A percentile compares a stretch with the other conserved stretches of the same genome.
Conservation (phyloP, 2,329 filamentous ascomycete species). For the Thelonectria rubi region DNA sequence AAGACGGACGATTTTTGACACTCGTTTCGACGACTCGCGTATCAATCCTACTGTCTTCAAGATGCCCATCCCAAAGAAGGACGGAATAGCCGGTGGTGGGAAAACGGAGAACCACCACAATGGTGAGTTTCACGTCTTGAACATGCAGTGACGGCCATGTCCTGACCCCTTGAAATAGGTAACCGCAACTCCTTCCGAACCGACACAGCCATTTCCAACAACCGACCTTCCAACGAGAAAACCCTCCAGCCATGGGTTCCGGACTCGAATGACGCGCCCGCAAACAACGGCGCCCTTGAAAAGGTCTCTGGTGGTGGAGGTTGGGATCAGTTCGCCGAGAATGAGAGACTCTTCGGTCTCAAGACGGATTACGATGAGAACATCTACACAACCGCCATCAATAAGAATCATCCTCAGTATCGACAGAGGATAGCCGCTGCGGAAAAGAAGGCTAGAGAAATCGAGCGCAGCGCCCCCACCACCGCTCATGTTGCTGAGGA, state of each 20-base stretch:
- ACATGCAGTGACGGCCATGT: constrained; percentile 3
- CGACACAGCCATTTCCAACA: constrained; percentile 86
- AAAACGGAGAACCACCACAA: constrained; percentile 49
- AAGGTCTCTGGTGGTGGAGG: constrained; percentile 56
- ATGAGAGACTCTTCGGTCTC: constrained; percentile 86
- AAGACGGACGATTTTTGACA: constrained; percentile 28
- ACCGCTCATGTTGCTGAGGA: constrained; percentile 93
- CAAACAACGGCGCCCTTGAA: constrained; percentile 79
- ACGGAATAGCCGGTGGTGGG: constrained; percentile 46
- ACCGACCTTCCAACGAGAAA: constrained; percentile 74
- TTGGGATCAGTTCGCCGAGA: constrained; percentile 96
- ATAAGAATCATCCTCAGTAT: constrained; percentile 85
- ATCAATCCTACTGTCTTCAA: constrained; percentile 37
- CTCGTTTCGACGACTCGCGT: constrained; percentile 38
- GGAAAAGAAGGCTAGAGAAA: constrained; percentile 87
- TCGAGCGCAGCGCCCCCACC: constrained; percentile 76
- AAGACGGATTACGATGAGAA: constrained; percentile 94
- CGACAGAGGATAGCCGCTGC: constrained; percentile 80
- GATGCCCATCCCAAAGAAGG: constrained; percentile 54
- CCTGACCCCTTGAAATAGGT: constrained; percentile 57
- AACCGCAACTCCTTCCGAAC: constrained; percentile 79
- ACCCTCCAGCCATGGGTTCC: constrained; percentile 85
- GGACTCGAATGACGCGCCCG: constrained; percentile 63
- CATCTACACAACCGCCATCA: constrained; percentile 91
- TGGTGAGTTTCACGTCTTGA: constrained; percentile 42